Conservation (phyloP, 352 stramenopile species). For the Pythium volutum region DNA sequence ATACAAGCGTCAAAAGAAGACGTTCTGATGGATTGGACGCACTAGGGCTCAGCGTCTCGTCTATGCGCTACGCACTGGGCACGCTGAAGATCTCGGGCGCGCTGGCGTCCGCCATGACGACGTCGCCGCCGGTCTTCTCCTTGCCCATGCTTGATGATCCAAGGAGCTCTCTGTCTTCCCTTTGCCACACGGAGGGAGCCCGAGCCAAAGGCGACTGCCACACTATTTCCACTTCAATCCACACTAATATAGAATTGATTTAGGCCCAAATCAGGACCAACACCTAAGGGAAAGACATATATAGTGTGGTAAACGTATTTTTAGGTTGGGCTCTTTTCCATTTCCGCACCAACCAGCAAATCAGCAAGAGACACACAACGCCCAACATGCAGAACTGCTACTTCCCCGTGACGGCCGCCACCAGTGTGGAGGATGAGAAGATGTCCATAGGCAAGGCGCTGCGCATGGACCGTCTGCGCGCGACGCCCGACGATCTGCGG, state of each 20-base stretch:
- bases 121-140: slow-evolving; percentile 25
- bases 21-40: too few relatives aligned
- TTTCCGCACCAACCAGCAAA: slow-evolving; percentile 17
- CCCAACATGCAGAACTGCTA: slow-evolving; percentile 83
- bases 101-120: slow-evolving; percentile 27
- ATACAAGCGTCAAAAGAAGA: background rate
- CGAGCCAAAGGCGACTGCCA: background rate
- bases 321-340: background rate
- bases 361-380: background rate
- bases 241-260: background rate
- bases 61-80: slow-evolving; percentile 24
- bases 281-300: background rate
- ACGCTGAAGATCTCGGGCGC: slow-evolving; percentile 28
- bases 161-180: slow-evolving; percentile 4
- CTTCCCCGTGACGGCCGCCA: slow-evolving; percentile 41
- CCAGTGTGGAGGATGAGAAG: slow-evolving; percentile 11
- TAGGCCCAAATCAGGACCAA: background rate
- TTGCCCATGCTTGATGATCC: slow-evolving; percentile 29
- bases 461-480: slow-evolving; percentile 37
- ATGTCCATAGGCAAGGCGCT: slow-evolving; percentile 25
- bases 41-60: background rate
- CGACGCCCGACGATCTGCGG: slow-evolving; percentile 78
- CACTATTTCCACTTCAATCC: background rate
- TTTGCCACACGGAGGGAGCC: slow-evolving; percentile 13
- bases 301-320: slow-evolving; percentile 10